Percentiles rank a stretch among this genome's conserved stretches.
phyloP scores from a whole-genome alignment of 768 basidiomycete species.

The Neoboletus magnificus region DNA sequence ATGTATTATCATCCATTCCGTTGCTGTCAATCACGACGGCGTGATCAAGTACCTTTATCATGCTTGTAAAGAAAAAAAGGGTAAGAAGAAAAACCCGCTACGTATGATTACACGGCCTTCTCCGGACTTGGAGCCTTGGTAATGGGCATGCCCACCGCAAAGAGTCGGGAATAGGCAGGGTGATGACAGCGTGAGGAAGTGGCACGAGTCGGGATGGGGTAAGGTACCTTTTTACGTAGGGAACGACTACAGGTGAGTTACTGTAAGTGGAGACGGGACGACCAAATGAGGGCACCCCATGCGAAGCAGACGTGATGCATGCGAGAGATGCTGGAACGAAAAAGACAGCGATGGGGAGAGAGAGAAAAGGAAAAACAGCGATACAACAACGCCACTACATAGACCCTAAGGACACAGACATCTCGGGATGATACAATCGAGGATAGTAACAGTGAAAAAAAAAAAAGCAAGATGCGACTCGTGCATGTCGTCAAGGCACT shows the following conservation, averaged over 20 bases:
- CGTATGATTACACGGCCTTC: too few relatives aligned
- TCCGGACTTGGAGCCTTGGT: too few relatives aligned
- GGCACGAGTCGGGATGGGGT: neutral
- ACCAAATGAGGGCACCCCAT: neutral
- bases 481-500: slow-evolving; percentile 2
- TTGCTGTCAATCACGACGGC: too few relatives aligned
- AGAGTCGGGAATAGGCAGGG: neutral
- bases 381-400: neutral
- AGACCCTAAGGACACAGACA: neutral
- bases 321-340: neutral
- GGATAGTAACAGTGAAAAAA: neutral
- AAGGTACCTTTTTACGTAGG: neutral
- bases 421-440: neutral
- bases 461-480: neutral
- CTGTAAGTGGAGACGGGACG: neutral
- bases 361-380: neutral
- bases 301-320: neutral
- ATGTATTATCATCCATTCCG: too few relatives aligned
- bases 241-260: neutral
- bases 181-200: neutral
- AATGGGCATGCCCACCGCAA: too few relatives aligned
- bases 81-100: too few relatives aligned
- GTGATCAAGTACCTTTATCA: too few relatives aligned
- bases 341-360: neutral
- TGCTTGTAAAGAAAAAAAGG: too few relatives aligned